These are phyloP conservation scores for Rutstroemia sp. DNA, from an alignment of 2,329 filamentous ascomycete species.

Conservation along the genomic window DNA sequence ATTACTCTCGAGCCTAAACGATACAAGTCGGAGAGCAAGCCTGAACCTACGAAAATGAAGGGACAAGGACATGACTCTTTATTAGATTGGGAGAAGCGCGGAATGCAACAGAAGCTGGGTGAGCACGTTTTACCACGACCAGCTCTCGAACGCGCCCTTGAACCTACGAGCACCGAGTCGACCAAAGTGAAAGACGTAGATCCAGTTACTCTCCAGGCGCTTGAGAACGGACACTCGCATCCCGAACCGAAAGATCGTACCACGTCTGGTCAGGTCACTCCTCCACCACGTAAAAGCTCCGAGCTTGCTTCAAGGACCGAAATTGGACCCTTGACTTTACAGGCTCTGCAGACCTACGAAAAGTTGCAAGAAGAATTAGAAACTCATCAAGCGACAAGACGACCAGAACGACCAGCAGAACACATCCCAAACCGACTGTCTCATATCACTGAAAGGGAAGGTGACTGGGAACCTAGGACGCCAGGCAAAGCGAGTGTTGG, in stretches of 20 bases:
- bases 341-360: slow-evolving; percentile 6
- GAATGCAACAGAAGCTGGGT: slow-evolving; percentile 5
- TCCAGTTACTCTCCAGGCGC: not conserved
- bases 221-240: not conserved
- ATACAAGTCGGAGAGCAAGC: slow-evolving; percentile 1
- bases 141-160: not conserved
- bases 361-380: slow-evolving; percentile 1
- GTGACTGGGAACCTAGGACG: slow-evolving; percentile 4
- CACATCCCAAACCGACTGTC: slow-evolving; percentile 6
- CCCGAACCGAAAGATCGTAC: not conserved
- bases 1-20: slow-evolving; percentile 7
- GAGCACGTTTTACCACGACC: slow-evolving; percentile 1
- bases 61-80: not conserved
- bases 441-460: slow-evolving; percentile 7
- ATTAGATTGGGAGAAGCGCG: slow-evolving; percentile 6
- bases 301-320: not conserved
- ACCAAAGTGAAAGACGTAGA: not conserved
- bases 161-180: not conserved
- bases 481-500: not conserved
- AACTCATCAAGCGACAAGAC: slow-evolving; percentile 1
- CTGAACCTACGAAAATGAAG: slow-evolving; percentile 3
- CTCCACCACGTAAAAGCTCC: slow-evolving; percentile 5
- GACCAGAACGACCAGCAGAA: not conserved
- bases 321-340: slow-evolving; percentile 4
- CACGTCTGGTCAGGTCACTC: not conserved